A percentile compares a stretch with the other conserved stretches of the same genome.
phyloP scores from a whole-genome alignment of 495 filamentous ascomycete genomes.

The Lentithecium fluviatile region DNA sequence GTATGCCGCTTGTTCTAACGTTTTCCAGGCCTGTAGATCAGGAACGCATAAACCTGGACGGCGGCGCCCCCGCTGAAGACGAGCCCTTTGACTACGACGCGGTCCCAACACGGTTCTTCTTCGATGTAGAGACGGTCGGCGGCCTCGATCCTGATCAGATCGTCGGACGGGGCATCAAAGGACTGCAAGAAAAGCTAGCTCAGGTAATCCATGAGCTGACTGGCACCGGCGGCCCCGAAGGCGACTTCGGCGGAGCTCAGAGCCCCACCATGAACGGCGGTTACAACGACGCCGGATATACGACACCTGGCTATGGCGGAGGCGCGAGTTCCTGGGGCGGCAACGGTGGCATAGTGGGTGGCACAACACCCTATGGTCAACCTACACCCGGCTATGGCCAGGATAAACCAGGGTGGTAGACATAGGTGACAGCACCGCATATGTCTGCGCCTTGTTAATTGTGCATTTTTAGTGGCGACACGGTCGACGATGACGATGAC shows the following conservation, averaged over 20 bases:
- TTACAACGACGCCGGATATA: slow-evolving; percentile 60
- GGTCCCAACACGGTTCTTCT: slow-evolving; percentile 78
- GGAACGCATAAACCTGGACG: slow-evolving; percentile 78
- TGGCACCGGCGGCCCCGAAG: slow-evolving; percentile 49
- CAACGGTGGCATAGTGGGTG: slow-evolving; percentile 45
- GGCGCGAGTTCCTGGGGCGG: slow-evolving; percentile 67
- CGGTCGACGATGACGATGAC: no score
- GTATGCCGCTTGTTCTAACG: slow-evolving; percentile 1
- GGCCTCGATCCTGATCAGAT: slow-evolving; percentile 83
- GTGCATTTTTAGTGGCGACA: no score
- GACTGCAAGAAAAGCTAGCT: slow-evolving; percentile 86
- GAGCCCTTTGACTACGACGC: slow-evolving; percentile 91
- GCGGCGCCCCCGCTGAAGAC: slow-evolving; percentile 66
- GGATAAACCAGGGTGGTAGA: neutral
- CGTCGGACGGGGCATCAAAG: slow-evolving; percentile 82
- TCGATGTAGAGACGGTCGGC: slow-evolving; percentile 87
- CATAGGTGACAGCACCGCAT: no score
- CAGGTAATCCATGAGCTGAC: slow-evolving; percentile 71
- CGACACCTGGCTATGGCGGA: slow-evolving; percentile 67
- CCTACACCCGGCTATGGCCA: slow-evolving; percentile 53
- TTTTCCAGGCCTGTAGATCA: slow-evolving; percentile 72
- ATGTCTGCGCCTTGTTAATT: neutral
- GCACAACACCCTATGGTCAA: slow-evolving; percentile 67
- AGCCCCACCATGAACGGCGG: slow-evolving; percentile 33
- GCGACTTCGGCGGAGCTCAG: slow-evolving; percentile 49